Evolutionary conservation across 495 filamentous ascomycete species (phyloP).

Genomic region (Podospora fimiseda): DNA sequence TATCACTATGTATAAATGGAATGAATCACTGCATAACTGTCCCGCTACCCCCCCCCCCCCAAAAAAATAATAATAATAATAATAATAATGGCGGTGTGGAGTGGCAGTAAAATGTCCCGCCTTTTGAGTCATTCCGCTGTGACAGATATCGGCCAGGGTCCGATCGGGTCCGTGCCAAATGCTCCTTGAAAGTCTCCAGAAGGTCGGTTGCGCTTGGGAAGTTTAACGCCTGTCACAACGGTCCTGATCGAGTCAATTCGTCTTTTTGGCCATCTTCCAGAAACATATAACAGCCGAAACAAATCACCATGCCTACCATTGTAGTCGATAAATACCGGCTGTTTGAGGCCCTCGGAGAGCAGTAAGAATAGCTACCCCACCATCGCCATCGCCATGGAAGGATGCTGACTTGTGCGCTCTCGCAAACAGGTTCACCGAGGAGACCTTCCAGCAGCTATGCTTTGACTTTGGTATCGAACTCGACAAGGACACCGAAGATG

Average conservation of each 20-base stretch:
- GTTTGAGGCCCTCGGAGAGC: slow-evolving; percentile 82
- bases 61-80: no score
- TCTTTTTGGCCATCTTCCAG: neutral
- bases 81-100: neutral
- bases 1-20: no score
- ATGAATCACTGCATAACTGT: no score
- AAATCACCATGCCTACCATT: slow-evolving; percentile 73
- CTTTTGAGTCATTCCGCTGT: slow-evolving; percentile 27
- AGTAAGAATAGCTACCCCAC: slow-evolving; percentile 50
- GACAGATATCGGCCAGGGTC: slow-evolving; percentile 2
- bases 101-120: slow-evolving; percentile 25
- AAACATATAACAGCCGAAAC: neutral
- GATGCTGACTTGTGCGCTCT: neutral
- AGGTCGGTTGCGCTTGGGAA: slow-evolving; percentile 6
- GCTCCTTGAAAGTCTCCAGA: slow-evolving; percentile 8
- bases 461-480: slow-evolving; percentile 99
- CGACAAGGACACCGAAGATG: slow-evolving; percentile 86
- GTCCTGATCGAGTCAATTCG: slow-evolving; percentile 14
- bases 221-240: slow-evolving; percentile 3
- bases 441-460: slow-evolving; percentile 94
- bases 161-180: slow-evolving; percentile 21
- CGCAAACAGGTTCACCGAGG: slow-evolving; percentile 65
- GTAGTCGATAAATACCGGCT: slow-evolving; percentile 90
- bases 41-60: no score
- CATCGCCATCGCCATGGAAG: slow-evolving; percentile 11